phyloP scores from a whole-genome alignment of 2,329 filamentous ascomycete genomes.

The Pleurostoma richardsiae region DNA sequence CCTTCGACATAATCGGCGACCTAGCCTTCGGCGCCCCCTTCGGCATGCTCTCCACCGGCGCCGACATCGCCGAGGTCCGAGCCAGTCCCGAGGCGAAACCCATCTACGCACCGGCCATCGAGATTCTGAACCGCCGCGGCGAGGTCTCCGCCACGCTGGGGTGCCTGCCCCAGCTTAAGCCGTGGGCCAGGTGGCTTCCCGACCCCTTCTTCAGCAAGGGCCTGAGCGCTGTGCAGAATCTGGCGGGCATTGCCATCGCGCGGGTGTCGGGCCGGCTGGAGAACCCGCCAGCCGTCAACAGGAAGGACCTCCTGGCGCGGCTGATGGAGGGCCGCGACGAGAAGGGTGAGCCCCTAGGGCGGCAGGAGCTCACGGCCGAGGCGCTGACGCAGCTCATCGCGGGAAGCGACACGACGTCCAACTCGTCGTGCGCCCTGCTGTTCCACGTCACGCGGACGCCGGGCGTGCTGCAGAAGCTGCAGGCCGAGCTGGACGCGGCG shows the following conservation, averaged over 20 bases:
- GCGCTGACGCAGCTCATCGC: slow-evolving; percentile 85
- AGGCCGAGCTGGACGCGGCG: slow-evolving; percentile 67
- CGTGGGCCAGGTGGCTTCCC: slow-evolving; percentile 74
- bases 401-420: slow-evolving; percentile 71
- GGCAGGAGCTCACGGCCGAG: slow-evolving; percentile 80
- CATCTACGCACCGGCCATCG: slow-evolving; percentile 71
- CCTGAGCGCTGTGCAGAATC: slow-evolving; percentile 67
- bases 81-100: slow-evolving; percentile 54
- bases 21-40: slow-evolving; percentile 73
- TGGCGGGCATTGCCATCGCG: slow-evolving; percentile 84
- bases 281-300: slow-evolving; percentile 58
- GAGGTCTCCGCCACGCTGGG: slow-evolving; percentile 82
- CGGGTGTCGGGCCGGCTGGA: slow-evolving; percentile 71
- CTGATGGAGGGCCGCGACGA: slow-evolving; percentile 85
- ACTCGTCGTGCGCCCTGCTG: slow-evolving; percentile 77
- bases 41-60: slow-evolving; percentile 74
- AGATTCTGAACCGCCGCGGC: slow-evolving; percentile 82
- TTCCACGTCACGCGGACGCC: slow-evolving; percentile 71
- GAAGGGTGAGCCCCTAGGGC: slow-evolving; percentile 67
- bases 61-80: slow-evolving; percentile 71
- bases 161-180: slow-evolving; percentile 67
- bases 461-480: slow-evolving; percentile 65
- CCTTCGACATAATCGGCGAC: slow-evolving; percentile 48
- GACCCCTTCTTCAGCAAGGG: slow-evolving; percentile 78
- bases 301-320: slow-evolving; percentile 75